A percentile compares a stretch with the other conserved stretches of the same genome.
Conservation (phyloP, 148 eudicot genomes). For the Vaccinium vitisidaea region DNA sequence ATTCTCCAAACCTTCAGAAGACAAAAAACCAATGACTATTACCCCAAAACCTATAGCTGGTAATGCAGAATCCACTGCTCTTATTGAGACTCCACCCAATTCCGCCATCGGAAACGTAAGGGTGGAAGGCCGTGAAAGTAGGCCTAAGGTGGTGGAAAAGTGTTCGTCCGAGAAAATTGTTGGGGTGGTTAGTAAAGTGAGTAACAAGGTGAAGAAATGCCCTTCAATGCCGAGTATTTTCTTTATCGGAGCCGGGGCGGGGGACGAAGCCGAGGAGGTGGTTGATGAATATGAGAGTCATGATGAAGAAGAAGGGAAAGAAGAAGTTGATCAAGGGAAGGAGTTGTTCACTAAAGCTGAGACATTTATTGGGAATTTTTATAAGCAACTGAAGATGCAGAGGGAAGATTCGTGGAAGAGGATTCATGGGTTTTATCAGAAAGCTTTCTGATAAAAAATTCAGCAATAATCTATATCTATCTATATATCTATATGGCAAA, state of each 20-base stretch:
- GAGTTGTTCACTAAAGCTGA: constrained; percentile 56
- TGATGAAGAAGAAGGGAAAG: constrained; percentile 16
- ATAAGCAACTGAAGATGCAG: constrained; percentile 63
- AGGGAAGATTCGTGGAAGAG: constrained; percentile 65
- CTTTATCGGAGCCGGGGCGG: constrained; percentile 34
- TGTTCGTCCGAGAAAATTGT: constrained; percentile 29
- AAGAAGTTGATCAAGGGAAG: constrained; percentile 26
- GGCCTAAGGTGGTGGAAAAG: constrained; percentile 26
- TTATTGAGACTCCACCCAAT: background rate
- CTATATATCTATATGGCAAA: background rate
- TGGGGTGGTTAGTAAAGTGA: background rate
- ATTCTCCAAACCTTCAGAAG: constrained; percentile 26
- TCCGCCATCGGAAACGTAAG: too few relatives aligned
- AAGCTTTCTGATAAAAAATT: constrained; percentile 25
- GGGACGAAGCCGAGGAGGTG: constrained; percentile 5
- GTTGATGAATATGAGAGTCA: constrained; percentile 13
- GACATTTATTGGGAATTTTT: constrained; percentile 54
- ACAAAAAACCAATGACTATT: constrained; percentile 14
- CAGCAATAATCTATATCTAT: background rate
- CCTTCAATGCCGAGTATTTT: constrained; percentile 49
- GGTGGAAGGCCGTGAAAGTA: background rate
- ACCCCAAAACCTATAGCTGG: background rate
- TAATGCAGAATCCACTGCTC: background rate
- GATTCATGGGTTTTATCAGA: constrained; percentile 43
- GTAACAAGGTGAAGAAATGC: constrained; percentile 35